Percentiles rank a stretch among this genome's conserved stretches.
Conservation (phyloP, 106 monocot species). For the Allium sativum region DNA sequence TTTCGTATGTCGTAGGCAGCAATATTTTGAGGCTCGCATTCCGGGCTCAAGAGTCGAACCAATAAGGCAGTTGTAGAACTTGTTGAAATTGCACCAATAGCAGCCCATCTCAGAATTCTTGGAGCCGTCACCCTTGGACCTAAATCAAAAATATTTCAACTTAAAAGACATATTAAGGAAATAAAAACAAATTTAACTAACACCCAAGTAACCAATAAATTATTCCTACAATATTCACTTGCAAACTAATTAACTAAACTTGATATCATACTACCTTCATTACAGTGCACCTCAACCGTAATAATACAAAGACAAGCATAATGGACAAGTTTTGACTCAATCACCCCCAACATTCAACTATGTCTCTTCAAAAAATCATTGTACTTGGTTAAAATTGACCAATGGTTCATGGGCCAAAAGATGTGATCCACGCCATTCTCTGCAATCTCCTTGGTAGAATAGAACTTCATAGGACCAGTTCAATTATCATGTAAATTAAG, state of each 20-base stretch:
- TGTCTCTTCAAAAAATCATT: too few relatives aligned
- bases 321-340: too few relatives aligned
- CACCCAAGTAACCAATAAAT: neutral
- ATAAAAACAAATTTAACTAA: constrained; percentile 1
- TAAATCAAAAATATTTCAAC: constrained; percentile 1
- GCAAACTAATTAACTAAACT: neutral
- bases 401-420: too few relatives aligned
- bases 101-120: constrained; percentile 77
- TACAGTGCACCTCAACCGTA: too few relatives aligned
- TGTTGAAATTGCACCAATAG: constrained; percentile 57
- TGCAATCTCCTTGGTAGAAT: too few relatives aligned
- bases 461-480: too few relatives aligned
- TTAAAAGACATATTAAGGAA: too few relatives aligned
- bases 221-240: neutral
- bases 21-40: constrained; percentile 92
- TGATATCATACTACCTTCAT: neutral
- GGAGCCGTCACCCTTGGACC: constrained; percentile 80
- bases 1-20: constrained; percentile 54
- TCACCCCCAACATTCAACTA: too few relatives aligned
- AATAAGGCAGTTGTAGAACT: constrained; percentile 61
- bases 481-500: too few relatives aligned
- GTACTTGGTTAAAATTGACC: too few relatives aligned
- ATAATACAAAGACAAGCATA: too few relatives aligned
- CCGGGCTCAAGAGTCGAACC: constrained; percentile 82
- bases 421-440: too few relatives aligned